Conservation (phyloP, 2,329 filamentous ascomycete genomes). For the Aspergillus spinulosporus region DNA sequence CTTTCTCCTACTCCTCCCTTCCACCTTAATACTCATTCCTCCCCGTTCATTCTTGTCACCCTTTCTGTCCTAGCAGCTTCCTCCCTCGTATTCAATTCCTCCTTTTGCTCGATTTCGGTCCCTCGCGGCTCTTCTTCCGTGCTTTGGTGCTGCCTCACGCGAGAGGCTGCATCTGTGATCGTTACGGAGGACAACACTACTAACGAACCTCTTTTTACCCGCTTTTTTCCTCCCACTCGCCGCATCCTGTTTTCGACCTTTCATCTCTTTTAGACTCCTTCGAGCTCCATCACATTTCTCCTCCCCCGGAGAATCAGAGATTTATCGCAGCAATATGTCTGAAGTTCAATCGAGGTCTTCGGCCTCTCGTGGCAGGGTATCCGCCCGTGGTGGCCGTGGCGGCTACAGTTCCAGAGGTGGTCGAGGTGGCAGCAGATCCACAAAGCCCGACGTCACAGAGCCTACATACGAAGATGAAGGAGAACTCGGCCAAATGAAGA, state of each 20-base stretch:
- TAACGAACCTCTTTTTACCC: constrained; percentile 29
- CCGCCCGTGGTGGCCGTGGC: constrained; percentile 80
- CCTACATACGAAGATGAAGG: constrained; percentile 74
- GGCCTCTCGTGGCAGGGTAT: constrained; percentile 84
- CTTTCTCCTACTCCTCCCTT: constrained; percentile 15
- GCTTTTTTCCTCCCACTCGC: constrained; percentile 34
- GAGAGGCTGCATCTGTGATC: constrained; percentile 40
- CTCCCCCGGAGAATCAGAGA: constrained; percentile 25
- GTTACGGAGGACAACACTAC: constrained; percentile 28
- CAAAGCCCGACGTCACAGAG: constrained; percentile 74
- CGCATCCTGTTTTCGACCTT: constrained; percentile 31
- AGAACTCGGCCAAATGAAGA: constrained; percentile 89
- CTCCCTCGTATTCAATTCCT: constrained; percentile 22
- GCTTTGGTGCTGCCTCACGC: constrained; percentile 40
- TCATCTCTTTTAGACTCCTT: constrained; percentile 25
- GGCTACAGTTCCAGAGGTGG: constrained; percentile 70
- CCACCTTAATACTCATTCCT: constrained; percentile 19
- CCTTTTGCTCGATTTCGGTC: constrained; percentile 19
- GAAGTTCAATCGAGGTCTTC: constrained; percentile 84
- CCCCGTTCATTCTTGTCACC: constrained; percentile 17
- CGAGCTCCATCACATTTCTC: constrained; percentile 26
- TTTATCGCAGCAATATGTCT: constrained; percentile 68
- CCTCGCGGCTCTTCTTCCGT: constrained; percentile 32
- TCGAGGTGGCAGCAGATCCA: constrained; percentile 65
- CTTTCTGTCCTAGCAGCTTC: constrained; percentile 18